Evolutionary conservation across 1,139 yeast genomes (phyloP).

Genomic region (Sugiyamaella sp.): DNA sequence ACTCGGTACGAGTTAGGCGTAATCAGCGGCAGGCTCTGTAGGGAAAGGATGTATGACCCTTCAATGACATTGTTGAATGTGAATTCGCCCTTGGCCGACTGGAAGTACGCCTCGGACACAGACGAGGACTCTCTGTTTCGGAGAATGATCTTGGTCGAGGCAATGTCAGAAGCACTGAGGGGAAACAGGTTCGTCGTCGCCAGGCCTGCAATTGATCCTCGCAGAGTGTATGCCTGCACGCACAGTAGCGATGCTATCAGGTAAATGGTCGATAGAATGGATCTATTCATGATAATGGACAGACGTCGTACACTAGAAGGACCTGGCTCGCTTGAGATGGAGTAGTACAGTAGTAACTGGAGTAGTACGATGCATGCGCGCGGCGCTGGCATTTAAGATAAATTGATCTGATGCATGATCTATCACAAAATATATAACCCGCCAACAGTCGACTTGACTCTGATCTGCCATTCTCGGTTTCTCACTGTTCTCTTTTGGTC

Average conservation of each 20-base stretch:
- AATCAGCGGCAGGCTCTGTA: conserved; percentile 29
- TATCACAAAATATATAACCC: too few relatives aligned
- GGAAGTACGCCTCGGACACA: conserved; percentile 10
- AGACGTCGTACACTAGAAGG: too few relatives aligned
- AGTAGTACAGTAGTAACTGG: too few relatives aligned
- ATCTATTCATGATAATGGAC: not conserved
- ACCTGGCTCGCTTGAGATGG: too few relatives aligned
- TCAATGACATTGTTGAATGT: conserved; percentile 34
- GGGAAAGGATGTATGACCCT: conserved; percentile 36
- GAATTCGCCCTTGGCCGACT: conserved; percentile 31
- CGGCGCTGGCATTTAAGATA: too few relatives aligned
- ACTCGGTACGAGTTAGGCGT: conserved; percentile 32
- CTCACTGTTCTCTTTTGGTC: too few relatives aligned
- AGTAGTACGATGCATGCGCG: too few relatives aligned
- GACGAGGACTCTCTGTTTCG: conserved; percentile 16
- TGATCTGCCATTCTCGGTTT: too few relatives aligned
- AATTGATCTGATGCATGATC: too few relatives aligned
- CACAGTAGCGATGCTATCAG: not conserved
- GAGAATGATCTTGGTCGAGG: conserved; percentile 20
- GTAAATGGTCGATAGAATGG: not conserved
- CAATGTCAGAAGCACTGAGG: conserved; percentile 17
- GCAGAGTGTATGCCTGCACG: conserved; percentile 16
- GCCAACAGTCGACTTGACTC: too few relatives aligned
- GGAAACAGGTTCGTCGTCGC: conserved; percentile 4
- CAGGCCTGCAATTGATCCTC: conserved; percentile 18